Base-by-base conservation (phyloP, 2,329 filamentous ascomycete genomes). In the Nectriaceae sp. region DNA sequence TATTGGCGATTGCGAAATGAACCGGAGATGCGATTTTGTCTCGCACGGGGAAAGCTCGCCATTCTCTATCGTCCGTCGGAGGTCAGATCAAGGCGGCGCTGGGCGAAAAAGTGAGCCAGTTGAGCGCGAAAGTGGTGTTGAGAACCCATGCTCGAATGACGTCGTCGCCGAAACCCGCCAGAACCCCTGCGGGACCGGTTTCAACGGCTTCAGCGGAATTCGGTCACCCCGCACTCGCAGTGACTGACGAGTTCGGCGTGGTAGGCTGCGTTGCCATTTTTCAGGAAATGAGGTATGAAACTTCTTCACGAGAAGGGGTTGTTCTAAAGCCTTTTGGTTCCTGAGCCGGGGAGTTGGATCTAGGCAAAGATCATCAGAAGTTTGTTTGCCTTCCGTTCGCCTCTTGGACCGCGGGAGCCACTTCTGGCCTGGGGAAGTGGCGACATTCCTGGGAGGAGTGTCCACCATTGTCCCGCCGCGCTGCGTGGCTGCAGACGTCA, bases 341-440 rank as follows among this genome's bases (percentile, higher is more conserved):
- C 33, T 36, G 33, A 36, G 16, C 8, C 8, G 5, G 8, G 33
- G 5, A n/a, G 8, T 36, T 36, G 33, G 33, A 16, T n/a, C 33
- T 36, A n/a, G 13, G 13, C 13, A 29, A 29, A 5, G 33, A 36
- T 36, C 33, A 19, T n/a, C 11, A n/a, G 16, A 36, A 36, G 33
- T 6, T n/a, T 36, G 13, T 36, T 36, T 6, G n/a, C 8, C 16
- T 16, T n/a, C n/a, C n/a, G n/a, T n/a, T 36, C 13, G 33, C 33
- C 33, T 36, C 16, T n/a, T 19, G 8, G 26, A 31, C 26, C 10
- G 5, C 16, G 33, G 11, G 33, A 19, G 16, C 16, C 33, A 19
- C 33, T 36, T 6, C 33, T 19, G n/a, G 11, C 44, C 50, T 48
- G 55, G 54, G 55, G 56, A 59, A 57, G 59, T 57, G 55, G 56